phyloP scores from a whole-genome alignment of 768 basidiomycete species.

The Boletus barrowsii region DNA sequence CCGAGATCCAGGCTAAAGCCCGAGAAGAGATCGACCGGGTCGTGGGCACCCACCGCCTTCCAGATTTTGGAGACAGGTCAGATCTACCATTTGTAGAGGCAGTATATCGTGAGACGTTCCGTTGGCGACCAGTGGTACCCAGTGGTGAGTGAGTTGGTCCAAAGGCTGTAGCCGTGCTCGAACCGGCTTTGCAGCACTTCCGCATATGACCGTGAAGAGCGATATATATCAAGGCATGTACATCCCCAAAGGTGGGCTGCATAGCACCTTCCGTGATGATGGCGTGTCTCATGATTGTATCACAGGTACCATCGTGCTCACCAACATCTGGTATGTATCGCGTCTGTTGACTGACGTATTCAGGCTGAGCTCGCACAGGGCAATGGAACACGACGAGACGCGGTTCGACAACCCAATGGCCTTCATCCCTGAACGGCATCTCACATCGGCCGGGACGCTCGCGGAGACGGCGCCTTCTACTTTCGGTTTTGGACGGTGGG shows the following conservation, averaged over 20 bases:
- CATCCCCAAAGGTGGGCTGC: slow-evolving; percentile 26
- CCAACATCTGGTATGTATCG: slow-evolving; percentile 24
- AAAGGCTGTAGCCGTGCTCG: background rate
- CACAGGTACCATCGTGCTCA: slow-evolving; percentile 20
- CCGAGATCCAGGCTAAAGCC: slow-evolving; percentile 31
- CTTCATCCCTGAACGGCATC: slow-evolving; percentile 57
- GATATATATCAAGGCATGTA: slow-evolving; percentile 32
- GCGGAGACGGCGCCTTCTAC: background rate
- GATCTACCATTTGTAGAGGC: slow-evolving; percentile 33
- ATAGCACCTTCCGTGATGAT: background rate
- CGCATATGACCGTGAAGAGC: slow-evolving; percentile 20
- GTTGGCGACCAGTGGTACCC: slow-evolving; percentile 32
- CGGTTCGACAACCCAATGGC: slow-evolving; percentile 49
- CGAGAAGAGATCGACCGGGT: slow-evolving; percentile 31
- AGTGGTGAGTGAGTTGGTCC: slow-evolving; percentile 18
- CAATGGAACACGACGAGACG: slow-evolving; percentile 47
- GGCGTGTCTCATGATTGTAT: background rate
- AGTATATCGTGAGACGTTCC: slow-evolving; percentile 28
- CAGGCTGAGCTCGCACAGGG: slow-evolving; percentile 29
- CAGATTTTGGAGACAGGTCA: slow-evolving; percentile 25
- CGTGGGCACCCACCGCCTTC: slow-evolving; percentile 30
- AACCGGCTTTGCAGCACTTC: slow-evolving; percentile 14
- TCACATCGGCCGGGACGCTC: slow-evolving; percentile 26
- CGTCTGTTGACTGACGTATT: background rate
- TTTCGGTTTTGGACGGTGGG: slow-evolving; percentile 31